A percentile compares a stretch with the other conserved stretches of the same genome.
phyloP scores from a whole-genome alignment of 257 asterid genomes.

The Asclepias syriaca region DNA sequence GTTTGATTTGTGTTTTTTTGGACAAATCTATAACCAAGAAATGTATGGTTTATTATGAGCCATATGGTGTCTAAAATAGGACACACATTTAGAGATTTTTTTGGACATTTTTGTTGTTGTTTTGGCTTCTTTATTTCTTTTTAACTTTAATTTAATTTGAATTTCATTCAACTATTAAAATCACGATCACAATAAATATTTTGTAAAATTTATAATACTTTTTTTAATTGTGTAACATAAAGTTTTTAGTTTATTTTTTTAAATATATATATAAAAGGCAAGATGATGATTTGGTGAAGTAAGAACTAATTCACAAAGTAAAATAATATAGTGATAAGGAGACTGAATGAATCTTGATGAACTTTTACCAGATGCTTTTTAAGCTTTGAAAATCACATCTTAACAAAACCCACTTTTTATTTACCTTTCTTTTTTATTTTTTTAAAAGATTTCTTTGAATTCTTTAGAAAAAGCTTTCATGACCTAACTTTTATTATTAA shows the following conservation, averaged over 20 bases:
- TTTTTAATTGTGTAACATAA: too few relatives aligned
- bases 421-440: background rate
- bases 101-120: too few relatives aligned
- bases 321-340: background rate
- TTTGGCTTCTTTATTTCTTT: too few relatives aligned
- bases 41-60: background rate
- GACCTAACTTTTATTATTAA: conserved; percentile 5
- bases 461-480: background rate
- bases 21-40: background rate
- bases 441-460: background rate
- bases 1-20: too few relatives aligned
- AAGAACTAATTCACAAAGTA: background rate
- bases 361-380: background rate
- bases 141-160: too few relatives aligned
- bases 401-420: background rate
- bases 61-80: background rate
- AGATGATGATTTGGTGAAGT: background rate
- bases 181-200: too few relatives aligned
- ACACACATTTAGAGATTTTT: background rate
- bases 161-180: too few relatives aligned
- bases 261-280: too few relatives aligned
- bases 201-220: too few relatives aligned
- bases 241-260: too few relatives aligned
- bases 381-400: conserved; percentile 1
- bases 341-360: background rate